Percentiles rank a stretch among this genome's conserved stretches.
Evolutionary conservation across 164 flowering plant genomes (phyloP).

Genomic region (Dillenia turbinata): DNA sequence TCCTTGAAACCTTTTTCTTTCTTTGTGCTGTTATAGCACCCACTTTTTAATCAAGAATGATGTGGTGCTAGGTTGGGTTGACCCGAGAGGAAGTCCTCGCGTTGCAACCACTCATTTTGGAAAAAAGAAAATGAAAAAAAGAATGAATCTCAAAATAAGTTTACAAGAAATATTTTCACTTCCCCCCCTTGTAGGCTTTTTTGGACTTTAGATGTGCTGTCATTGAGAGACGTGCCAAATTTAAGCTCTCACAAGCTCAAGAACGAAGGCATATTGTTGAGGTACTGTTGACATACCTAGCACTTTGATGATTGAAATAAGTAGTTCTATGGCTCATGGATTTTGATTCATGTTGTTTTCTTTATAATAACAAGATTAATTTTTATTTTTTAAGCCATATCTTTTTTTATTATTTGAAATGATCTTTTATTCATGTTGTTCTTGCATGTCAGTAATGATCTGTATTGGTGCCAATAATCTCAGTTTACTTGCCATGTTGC

Average conservation of each 20-base stretch:
- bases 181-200: constrained; percentile 50
- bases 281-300: constrained; percentile 33
- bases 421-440: no score
- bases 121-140: no score
- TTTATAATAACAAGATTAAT: neutral
- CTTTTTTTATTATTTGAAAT: neutral
- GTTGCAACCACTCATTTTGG: no score
- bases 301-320: no score
- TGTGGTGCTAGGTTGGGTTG: no score
- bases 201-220: constrained; percentile 93
- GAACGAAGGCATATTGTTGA: constrained; percentile 82
- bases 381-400: neutral
- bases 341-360: neutral
- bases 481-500: no score
- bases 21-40: no score
- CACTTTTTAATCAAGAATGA: no score
- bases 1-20: no score
- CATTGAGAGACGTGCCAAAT: constrained; percentile 82
- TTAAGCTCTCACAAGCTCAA: constrained; percentile 76
- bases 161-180: constrained; percentile 2
- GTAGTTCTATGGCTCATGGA: neutral
- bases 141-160: neutral
- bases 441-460: no score
- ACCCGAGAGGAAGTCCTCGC: no score
- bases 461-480: no score